A percentile compares a stretch with the other conserved stretches of the same genome.
Conservation (phyloP, 805 yeast genomes). For the Candida patagonica region DNA sequence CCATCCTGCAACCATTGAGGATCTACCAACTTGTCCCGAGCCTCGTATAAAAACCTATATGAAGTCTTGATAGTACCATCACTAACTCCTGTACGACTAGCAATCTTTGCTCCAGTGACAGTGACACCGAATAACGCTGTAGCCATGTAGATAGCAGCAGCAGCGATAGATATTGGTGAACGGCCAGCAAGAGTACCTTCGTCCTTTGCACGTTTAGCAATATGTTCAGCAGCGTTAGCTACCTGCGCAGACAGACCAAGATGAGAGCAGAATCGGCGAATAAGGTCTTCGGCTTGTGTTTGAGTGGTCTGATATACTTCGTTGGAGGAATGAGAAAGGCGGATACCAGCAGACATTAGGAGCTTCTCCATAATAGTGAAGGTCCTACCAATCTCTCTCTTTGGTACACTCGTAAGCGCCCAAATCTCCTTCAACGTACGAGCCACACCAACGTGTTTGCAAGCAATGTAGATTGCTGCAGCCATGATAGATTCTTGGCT, state of each 20-base stretch:
- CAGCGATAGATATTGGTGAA: constrained; percentile 95
- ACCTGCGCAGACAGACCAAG: constrained; percentile 78
- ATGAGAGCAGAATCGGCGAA: constrained; percentile 93
- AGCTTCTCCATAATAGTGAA: constrained; percentile 75
- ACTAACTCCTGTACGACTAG: constrained; percentile 90
- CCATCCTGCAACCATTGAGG: constrained; percentile 68
- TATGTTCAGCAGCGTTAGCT: constrained; percentile 85
- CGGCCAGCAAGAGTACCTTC: constrained; percentile 93
- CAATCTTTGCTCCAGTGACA: constrained; percentile 67
- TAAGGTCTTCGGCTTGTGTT: constrained; percentile 87
- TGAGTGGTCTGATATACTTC: constrained; percentile 60
- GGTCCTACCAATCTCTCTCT: constrained; percentile 89
- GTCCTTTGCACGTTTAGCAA: constrained; percentile 82
- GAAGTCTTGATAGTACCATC: constrained; percentile 96
- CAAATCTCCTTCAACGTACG: constrained; percentile 94
- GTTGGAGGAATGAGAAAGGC: constrained; percentile 30
- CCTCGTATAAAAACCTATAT: constrained; percentile 72
- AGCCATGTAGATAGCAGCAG: constrained; percentile 93
- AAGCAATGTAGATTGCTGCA: constrained; percentile 88
- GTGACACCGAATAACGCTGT: constrained; percentile 77
- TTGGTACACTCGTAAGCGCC: constrained; percentile 87
- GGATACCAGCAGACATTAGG: constrained; percentile 29
- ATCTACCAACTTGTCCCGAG: constrained; percentile 62
- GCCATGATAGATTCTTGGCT: constrained; percentile 94
- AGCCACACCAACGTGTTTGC: constrained; percentile 87